Base-by-base conservation (phyloP, 305 asterid species). In the Andrographis paniculata region DNA sequence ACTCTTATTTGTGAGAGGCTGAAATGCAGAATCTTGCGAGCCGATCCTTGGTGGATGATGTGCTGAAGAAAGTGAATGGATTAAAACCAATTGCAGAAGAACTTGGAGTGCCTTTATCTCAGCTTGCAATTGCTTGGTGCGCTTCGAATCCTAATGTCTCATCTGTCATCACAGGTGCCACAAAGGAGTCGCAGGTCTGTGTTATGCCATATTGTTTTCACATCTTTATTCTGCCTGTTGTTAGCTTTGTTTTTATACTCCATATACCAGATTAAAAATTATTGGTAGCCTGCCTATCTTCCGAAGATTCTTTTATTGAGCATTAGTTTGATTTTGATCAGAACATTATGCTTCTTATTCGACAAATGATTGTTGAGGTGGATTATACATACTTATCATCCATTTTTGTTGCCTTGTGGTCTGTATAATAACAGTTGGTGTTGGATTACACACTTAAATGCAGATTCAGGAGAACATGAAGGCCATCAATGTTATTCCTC, bases 41-140 rank as follows among this genome's bases (percentile, higher is more conserved):
- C 67, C 72, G 96, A 70, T 77, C 99, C 18, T 64, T 91, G 84
- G 93, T 79, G 54, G 94, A 91, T 54, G 99, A 91, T 52, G 87
- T 76, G 56, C 65, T 92, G 72, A 79, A 39, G 80, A 91, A 86
- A 72, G 96, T 86, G 44, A 69, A 68, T 17, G 78, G 77, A 46
- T 42, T 91, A 68, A 81, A 72, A 62, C 99, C 96, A 24, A 83
- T 92, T 50, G 99, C 99, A 1, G 82, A 79, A 5, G 95, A 81
- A 65, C 73, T 92, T 15, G 95, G 83, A 1, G 96, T 92, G 61
- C 69, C 95, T 65, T 60, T 92, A 28, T 65, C 99, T 47, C 99
- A 87, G 65, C 91, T 92, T 47, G 95, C 96, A 20, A 84, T 92
- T 61, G 99, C 99, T 14, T 92, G 96, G 96, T 92, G 99, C 66